Conservation (phyloP, 2,329 filamentous ascomycete genomes). For the Microdochium trichocladiopsis region DNA sequence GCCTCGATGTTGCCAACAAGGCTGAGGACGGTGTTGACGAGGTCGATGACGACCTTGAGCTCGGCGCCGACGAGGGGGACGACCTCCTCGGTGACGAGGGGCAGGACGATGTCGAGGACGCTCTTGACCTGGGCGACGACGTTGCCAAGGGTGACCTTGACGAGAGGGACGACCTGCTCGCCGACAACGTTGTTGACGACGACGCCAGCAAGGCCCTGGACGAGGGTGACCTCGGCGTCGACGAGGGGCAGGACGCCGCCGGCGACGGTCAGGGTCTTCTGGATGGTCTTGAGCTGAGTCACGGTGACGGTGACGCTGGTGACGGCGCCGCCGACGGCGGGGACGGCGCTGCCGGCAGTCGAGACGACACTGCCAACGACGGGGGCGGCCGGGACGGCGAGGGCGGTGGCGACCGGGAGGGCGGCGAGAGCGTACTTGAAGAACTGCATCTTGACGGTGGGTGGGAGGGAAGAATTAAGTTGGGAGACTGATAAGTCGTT, state of each 20-base stretch:
- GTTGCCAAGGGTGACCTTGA: constrained; percentile 13
- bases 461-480: constrained; percentile 1
- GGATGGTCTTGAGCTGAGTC: constrained; percentile 2
- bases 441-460: constrained; percentile 22
- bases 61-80: constrained; percentile 10
- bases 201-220: not conserved
- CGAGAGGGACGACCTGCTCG: constrained; percentile 6
- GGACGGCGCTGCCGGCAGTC: constrained; percentile 10
- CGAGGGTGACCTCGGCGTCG: constrained; percentile 8
- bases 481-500: not conserved
- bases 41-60: constrained; percentile 12
- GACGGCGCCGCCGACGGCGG: constrained; percentile 8
- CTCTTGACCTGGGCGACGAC: constrained; percentile 12
- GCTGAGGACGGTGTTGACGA: constrained; percentile 10
- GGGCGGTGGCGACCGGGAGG: constrained; percentile 13
- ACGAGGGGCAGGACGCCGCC: constrained; percentile 10
- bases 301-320: constrained; percentile 8
- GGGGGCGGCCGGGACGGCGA: constrained; percentile 12
- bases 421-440: constrained; percentile 19
- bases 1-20: constrained; percentile 7
- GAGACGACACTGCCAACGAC: not conserved
- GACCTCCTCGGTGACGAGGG: constrained; percentile 10
- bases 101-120: constrained; percentile 9
- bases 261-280: constrained; percentile 6
- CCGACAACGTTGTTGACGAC: constrained; percentile 6